phyloP scores from a whole-genome alignment of 306 rosid genomes.

The Delonix regia region DNA sequence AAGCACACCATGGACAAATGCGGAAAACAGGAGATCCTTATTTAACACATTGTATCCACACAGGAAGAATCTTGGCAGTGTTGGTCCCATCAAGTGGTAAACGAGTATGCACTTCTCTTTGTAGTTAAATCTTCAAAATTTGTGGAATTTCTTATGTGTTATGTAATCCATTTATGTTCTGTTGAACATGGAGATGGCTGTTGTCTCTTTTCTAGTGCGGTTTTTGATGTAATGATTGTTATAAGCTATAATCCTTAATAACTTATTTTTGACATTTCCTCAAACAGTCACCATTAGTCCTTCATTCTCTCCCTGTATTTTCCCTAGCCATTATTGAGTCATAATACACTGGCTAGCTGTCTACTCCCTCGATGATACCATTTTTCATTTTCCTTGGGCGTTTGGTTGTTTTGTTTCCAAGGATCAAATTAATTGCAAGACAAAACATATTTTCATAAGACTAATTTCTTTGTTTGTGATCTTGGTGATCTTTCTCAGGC shows the following conservation, averaged over 20 bases:
- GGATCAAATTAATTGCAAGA: neutral
- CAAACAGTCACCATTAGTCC: neutral
- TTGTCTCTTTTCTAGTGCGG: conserved; percentile 6
- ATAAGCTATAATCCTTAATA: too few relatives aligned
- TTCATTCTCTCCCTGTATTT: neutral
- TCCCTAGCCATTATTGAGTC: neutral
- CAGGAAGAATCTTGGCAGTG: conserved; percentile 86
- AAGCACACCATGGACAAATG: conserved; percentile 86
- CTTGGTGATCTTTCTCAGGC: conserved; percentile 64
- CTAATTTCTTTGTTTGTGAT: conserved; percentile 33
- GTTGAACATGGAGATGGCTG: conserved; percentile 2
- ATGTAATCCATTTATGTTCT: neutral
- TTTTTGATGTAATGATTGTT: neutral
- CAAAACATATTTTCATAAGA: conserved; percentile 19
- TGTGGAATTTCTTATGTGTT: neutral
- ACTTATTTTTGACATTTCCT: neutral
- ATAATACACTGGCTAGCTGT: neutral
- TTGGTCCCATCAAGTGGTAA: conserved; percentile 91
- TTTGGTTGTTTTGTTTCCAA: conserved; percentile 3
- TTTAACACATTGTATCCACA: conserved; percentile 87
- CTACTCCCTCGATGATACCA: neutral
- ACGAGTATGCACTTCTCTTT: conserved; percentile 57
- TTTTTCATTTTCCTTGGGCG: neutral
- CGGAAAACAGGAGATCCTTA: conserved; percentile 96
- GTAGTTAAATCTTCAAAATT: conserved; percentile 19